phyloP scores from a whole-genome alignment of 2,329 filamentous ascomycete genomes.

The Trichoderma oligosporum region DNA sequence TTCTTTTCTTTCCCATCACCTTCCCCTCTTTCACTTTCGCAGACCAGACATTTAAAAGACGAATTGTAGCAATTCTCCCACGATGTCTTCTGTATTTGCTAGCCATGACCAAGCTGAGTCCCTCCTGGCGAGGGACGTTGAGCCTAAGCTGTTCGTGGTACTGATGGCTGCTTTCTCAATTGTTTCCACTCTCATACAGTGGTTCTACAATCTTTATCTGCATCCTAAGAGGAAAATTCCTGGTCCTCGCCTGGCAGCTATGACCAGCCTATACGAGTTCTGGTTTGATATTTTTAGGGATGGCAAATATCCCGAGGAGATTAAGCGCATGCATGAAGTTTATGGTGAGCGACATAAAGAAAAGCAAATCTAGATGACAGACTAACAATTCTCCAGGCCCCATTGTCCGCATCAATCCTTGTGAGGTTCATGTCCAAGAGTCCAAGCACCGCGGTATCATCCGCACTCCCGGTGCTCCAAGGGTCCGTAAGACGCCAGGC shows the following conservation, averaged over 20 bases:
- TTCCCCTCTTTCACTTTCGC: background rate
- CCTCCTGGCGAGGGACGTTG: background rate
- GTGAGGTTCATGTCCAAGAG: conserved; percentile 32
- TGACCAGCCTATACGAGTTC: conserved; percentile 29
- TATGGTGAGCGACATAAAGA: conserved; percentile 25
- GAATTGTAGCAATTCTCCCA: background rate
- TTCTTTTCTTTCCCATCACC: background rate
- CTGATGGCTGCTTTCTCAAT: background rate
- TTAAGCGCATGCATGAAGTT: conserved; percentile 28
- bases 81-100: background rate
- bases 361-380: background rate
- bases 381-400: conserved; percentile 24
- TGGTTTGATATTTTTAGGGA: conserved; percentile 27
- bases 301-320: conserved; percentile 27
- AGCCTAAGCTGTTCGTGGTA: background rate
- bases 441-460: conserved; percentile 27
- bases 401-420: conserved; percentile 32
- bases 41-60: background rate
- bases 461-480: conserved; percentile 20
- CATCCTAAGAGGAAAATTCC: conserved; percentile 32
- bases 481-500: background rate
- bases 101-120: background rate
- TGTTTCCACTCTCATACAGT: background rate
- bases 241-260: conserved; percentile 29
- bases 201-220: conserved; percentile 29